Conservation (phyloP, 2,329 filamentous ascomycete genomes). For the Amauroascus niger region DNA sequence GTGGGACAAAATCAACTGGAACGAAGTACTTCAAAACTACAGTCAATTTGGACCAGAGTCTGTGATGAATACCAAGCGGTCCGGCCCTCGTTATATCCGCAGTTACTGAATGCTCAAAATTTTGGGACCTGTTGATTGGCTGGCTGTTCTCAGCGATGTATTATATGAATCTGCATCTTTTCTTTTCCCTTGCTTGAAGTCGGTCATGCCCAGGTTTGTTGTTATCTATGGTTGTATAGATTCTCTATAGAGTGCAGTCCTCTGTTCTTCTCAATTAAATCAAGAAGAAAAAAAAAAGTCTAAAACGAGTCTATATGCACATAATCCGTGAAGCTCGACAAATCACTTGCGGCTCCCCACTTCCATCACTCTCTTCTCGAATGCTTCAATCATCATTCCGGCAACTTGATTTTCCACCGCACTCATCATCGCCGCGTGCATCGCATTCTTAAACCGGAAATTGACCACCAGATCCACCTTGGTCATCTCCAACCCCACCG, state of each 20-base stretch:
- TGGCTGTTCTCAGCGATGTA: slow-evolving; percentile 9
- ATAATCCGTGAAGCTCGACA: background rate
- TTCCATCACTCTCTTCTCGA: slow-evolving; percentile 66
- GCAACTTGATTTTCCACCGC: slow-evolving; percentile 69
- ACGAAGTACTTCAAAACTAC: slow-evolving; percentile 50
- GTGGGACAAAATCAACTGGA: slow-evolving; percentile 87
- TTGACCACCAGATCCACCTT: slow-evolving; percentile 66
- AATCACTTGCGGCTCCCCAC: slow-evolving; percentile 36
- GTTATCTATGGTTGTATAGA: slow-evolving; percentile 6
- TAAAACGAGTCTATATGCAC: background rate
- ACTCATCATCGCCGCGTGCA: slow-evolving; percentile 72
- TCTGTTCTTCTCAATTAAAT: background rate
- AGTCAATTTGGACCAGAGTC: slow-evolving; percentile 10
- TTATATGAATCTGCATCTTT: slow-evolving; percentile 9
- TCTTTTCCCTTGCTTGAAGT: background rate
- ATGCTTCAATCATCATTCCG: slow-evolving; percentile 39
- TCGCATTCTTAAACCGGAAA: slow-evolving; percentile 79
- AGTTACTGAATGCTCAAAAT: background rate
- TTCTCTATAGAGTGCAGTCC: slow-evolving; percentile 1
- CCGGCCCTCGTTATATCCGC: background rate
- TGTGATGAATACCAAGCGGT: background rate
- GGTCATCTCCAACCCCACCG: slow-evolving; percentile 42
- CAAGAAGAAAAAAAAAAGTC: background rate
- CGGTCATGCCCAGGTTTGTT: background rate
- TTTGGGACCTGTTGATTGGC: background rate